Evolutionary conservation across 768 basidiomycete species (phyloP).

Genomic region (Mycena kentingensis): DNA sequence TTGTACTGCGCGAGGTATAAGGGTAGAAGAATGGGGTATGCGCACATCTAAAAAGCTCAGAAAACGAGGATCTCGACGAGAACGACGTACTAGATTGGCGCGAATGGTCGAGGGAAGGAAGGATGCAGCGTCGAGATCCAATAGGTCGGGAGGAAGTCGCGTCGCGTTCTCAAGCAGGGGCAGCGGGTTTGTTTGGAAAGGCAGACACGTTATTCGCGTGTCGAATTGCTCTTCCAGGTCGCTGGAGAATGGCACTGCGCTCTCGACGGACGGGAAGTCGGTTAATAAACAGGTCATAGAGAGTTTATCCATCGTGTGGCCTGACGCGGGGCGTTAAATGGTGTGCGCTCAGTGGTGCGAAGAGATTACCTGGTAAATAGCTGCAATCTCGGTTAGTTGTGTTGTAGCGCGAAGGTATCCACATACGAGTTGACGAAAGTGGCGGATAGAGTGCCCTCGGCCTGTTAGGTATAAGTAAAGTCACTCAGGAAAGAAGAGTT

Average conservation of each 20-base stretch:
- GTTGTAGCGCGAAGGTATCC: constrained; percentile 8
- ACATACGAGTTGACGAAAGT: constrained; percentile 52
- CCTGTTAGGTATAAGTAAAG: constrained; percentile 1
- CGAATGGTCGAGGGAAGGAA: constrained; percentile 48
- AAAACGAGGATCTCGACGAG: constrained; percentile 2
- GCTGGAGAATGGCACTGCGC: constrained; percentile 49
- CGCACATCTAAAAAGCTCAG: constrained; percentile 45
- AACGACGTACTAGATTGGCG: constrained; percentile 42
- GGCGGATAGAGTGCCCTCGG: constrained; percentile 35
- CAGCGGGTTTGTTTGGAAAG: constrained; percentile 58
- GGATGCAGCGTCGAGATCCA: constrained; percentile 39
- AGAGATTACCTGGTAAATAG: constrained; percentile 45
- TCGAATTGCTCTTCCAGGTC: constrained; percentile 51
- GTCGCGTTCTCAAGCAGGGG: constrained; percentile 42
- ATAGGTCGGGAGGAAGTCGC: constrained; percentile 37
- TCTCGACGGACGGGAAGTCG: constrained; percentile 22
- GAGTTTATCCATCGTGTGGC: constrained; percentile 47
- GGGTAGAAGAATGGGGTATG: constrained; percentile 66
- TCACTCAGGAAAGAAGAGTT: neutral
- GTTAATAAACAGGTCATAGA: constrained; percentile 45
- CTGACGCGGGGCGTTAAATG: constrained; percentile 28
- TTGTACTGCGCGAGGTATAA: constrained; percentile 60
- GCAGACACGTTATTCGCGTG: constrained; percentile 54
- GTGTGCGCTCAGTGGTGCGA: neutral
- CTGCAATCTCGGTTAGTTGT: constrained; percentile 31